A percentile compares a stretch with the other conserved stretches of the same genome.
Evolutionary conservation across 306 rosid genomes (phyloP).

Genomic region (Arachis stenosperma): DNA sequence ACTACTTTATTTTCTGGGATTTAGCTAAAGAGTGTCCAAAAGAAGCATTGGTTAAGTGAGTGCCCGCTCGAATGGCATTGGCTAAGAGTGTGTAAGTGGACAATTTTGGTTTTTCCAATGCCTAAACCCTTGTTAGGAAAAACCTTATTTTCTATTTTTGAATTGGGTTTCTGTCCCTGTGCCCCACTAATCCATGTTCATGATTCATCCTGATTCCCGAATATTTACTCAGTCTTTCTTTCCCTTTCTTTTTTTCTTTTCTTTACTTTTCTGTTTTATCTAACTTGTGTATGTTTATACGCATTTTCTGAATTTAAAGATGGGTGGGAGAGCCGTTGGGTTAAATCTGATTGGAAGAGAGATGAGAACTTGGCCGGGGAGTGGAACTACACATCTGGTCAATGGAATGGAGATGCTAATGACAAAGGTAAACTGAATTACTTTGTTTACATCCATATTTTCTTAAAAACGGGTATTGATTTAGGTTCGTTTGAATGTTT

Average conservation of each 20-base stretch:
- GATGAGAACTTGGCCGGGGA: conserved; percentile 89
- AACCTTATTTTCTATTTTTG: background rate
- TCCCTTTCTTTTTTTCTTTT: background rate
- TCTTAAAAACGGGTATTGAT: background rate
- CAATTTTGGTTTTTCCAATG: too few species aligned
- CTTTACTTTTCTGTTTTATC: background rate
- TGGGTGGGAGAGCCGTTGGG: conserved; percentile 96
- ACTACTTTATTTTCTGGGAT: too few species aligned
- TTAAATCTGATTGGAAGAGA: conserved; percentile 93
- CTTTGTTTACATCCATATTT: conserved; percentile 6
- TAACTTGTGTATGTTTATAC: conserved; percentile 26
- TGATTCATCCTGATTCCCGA: background rate
- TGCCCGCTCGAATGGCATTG: too few species aligned
- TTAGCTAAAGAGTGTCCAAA: too few species aligned
- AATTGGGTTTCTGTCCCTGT: background rate
- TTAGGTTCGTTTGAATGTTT: conserved; percentile 31
- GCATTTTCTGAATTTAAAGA: conserved; percentile 49
- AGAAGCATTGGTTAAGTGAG: too few species aligned
- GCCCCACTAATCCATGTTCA: background rate
- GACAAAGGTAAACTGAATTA: conserved; percentile 70
- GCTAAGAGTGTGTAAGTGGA: too few species aligned
- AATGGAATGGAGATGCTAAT: conserved; percentile 85
- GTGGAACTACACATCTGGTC: conserved; percentile 95
- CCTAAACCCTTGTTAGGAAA: too few species aligned
- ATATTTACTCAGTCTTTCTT: too few species aligned